Percentiles rank a stretch among this genome's conserved stretches.
Conservation (phyloP, 352 stramenopile genomes). For the Globisporangium uncinulatum region DNA sequence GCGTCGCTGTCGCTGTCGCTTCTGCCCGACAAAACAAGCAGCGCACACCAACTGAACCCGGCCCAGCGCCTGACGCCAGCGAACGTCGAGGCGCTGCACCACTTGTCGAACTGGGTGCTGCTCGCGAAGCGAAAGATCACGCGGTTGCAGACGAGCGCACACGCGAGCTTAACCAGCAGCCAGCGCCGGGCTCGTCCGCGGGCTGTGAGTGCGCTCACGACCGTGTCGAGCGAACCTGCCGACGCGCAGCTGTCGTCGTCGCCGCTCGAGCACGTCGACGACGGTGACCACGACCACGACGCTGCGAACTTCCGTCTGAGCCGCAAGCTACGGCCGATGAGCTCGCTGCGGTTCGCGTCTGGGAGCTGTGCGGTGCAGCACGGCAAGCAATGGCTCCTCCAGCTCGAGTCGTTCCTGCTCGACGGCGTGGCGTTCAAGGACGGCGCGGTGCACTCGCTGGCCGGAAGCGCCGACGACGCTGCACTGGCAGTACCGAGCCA, state of each 20-base stretch:
- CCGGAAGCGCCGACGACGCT: not conserved
- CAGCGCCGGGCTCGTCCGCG: conserved; percentile 19
- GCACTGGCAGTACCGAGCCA: conserved; percentile 38
- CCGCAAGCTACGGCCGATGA: conserved; percentile 75
- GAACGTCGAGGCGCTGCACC: conserved; percentile 69
- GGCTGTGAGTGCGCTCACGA: conserved; percentile 45
- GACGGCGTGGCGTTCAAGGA: conserved; percentile 44
- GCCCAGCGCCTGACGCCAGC: conserved; percentile 32
- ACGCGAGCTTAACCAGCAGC: conserved; percentile 15
- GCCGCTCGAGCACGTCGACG: conserved; percentile 13
- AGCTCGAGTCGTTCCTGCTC: conserved; percentile 70
- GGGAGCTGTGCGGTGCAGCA: conserved; percentile 47
- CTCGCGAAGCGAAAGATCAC: conserved; percentile 68
- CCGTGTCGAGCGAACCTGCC: conserved; percentile 21
- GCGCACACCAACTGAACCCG: not conserved
- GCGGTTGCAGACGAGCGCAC: conserved; percentile 37
- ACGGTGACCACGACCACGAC: conserved; percentile 17
- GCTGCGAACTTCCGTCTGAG: conserved; percentile 55
- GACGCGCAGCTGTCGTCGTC: conserved; percentile 4
- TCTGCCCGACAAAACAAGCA: conserved; percentile 1
- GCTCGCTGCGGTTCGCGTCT: conserved; percentile 70
- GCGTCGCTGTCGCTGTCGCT: conserved; percentile 1
- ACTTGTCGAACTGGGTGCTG: conserved; percentile 78
- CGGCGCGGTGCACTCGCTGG: not conserved
- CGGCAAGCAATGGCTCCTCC: conserved; percentile 55